Percentiles rank a stretch among this genome's conserved stretches.
Evolutionary conservation across 2,329 filamentous ascomycete species (phyloP).

Genomic region (Tolypocladium nubicola): DNA sequence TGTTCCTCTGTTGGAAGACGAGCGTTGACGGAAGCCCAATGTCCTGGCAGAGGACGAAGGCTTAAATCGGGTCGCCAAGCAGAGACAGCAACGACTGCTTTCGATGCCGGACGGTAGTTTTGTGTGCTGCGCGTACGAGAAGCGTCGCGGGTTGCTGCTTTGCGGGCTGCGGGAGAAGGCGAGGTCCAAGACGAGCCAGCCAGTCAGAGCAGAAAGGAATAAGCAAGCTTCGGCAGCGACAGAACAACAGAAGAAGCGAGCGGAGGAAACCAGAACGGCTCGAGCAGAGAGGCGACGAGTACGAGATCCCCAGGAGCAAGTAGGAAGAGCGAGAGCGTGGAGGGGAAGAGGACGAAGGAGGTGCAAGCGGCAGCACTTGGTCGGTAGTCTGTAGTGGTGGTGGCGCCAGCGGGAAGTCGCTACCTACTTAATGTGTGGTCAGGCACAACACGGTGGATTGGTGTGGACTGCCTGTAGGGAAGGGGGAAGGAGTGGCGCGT

Average conservation of each 20-base stretch:
- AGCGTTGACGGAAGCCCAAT: neutral
- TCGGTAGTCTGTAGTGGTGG: neutral
- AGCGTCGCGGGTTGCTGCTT: neutral
- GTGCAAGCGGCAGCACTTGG: neutral
- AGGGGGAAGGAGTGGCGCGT: neutral
- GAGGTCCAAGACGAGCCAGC: neutral
- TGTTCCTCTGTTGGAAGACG: neutral
- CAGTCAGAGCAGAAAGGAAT: neutral
- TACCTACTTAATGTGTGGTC: neutral
- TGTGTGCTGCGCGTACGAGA: neutral
- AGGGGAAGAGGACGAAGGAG: neutral
- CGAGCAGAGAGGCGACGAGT: neutral
- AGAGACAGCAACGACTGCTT: neutral
- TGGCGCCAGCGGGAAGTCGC: neutral
- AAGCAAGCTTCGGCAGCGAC: neutral
- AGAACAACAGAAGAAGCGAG: neutral
- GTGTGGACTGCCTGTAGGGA: neutral
- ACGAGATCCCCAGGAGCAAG: neutral
- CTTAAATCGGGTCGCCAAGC: no score
- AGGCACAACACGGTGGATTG: neutral
- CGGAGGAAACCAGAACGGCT: neutral
- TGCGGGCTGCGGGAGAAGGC: neutral
- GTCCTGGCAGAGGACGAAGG: neutral
- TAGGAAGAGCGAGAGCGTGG: neutral
- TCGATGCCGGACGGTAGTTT: neutral